Evolutionary conservation across 2,329 filamentous ascomycete species (phyloP).

Genomic region (Leptographium lundbergii): DNA sequence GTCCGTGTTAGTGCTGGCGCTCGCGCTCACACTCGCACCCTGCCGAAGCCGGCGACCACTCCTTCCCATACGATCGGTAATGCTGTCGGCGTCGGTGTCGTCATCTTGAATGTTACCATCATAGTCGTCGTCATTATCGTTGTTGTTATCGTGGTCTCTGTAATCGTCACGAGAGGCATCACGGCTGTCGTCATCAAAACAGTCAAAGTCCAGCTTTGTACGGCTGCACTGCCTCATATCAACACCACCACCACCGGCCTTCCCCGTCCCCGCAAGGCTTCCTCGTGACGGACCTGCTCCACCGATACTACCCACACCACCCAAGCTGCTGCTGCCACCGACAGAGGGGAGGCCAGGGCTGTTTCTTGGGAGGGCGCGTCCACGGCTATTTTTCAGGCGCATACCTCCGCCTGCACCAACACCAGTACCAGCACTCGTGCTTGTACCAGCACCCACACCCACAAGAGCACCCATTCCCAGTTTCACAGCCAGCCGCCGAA

Average conservation of each 20-base stretch:
- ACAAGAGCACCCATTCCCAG: background rate
- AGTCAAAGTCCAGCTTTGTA: background rate
- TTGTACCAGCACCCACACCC: background rate
- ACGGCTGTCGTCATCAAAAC: background rate
- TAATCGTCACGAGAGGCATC: background rate
- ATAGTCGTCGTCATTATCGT: background rate
- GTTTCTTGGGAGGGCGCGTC: background rate
- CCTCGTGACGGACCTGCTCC: background rate
- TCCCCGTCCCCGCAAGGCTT: background rate
- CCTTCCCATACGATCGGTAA: background rate
- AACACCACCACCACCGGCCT: background rate
- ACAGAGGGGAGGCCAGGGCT: background rate
- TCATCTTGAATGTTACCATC: background rate
- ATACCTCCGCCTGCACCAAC: background rate
- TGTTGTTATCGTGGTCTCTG: background rate
- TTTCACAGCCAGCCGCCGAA: slow-evolving; percentile 1
- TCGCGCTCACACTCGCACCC: background rate
- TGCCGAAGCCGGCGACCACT: background rate
- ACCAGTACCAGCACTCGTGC: background rate
- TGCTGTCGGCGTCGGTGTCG: background rate
- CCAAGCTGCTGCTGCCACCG: background rate
- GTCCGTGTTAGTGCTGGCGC: background rate
- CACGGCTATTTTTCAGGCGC: background rate
- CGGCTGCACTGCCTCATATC: background rate
- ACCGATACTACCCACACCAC: background rate